Evolutionary conservation across 2,329 filamentous ascomycete species (phyloP).

Genomic region (Cyphellophora attinorum): DNA sequence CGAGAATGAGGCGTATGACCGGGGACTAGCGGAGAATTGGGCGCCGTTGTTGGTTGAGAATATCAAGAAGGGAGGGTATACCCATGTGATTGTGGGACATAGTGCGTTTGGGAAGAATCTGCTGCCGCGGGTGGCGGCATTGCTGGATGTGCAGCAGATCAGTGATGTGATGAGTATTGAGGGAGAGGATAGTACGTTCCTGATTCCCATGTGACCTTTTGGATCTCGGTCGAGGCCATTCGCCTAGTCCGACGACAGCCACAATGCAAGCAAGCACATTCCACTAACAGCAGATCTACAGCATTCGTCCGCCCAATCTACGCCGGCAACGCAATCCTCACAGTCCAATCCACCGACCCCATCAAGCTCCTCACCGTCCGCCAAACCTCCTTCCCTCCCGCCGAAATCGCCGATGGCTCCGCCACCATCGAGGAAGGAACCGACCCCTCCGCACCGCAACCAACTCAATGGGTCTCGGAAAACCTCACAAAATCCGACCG

Average conservation of each 20-base stretch:
- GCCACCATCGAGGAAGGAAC: conserved; percentile 70
- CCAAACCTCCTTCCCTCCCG: conserved; percentile 79
- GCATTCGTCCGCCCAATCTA: conserved; percentile 94
- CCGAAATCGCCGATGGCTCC: conserved; percentile 58
- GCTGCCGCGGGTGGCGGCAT: conserved; percentile 74
- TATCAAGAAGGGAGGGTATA: conserved; percentile 90
- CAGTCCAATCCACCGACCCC: conserved; percentile 77
- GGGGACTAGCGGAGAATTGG: conserved; percentile 88
- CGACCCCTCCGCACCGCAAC: conserved; percentile 66
- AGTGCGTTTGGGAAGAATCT: conserved; percentile 95
- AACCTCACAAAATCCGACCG: conserved; percentile 87
- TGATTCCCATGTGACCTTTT: background rate
- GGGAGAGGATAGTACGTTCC: conserved; percentile 63
- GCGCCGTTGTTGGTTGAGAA: conserved; percentile 92
- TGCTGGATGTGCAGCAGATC: conserved; percentile 86
- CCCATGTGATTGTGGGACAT: conserved; percentile 82
- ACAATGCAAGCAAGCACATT: no score
- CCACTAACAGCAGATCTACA: conserved; percentile 22
- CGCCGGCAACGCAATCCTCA: conserved; percentile 92
- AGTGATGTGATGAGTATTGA: conserved; percentile 85
- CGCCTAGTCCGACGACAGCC: background rate
- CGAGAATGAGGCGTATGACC: conserved; percentile 85
- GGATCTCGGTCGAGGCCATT: no score
- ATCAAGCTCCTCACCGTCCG: conserved; percentile 88
- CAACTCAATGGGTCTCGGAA: conserved; percentile 87